These are phyloP conservation scores for Suillus placidus DNA, from an alignment of 768 basidiomycete species.

Conservation along the genomic window DNA sequence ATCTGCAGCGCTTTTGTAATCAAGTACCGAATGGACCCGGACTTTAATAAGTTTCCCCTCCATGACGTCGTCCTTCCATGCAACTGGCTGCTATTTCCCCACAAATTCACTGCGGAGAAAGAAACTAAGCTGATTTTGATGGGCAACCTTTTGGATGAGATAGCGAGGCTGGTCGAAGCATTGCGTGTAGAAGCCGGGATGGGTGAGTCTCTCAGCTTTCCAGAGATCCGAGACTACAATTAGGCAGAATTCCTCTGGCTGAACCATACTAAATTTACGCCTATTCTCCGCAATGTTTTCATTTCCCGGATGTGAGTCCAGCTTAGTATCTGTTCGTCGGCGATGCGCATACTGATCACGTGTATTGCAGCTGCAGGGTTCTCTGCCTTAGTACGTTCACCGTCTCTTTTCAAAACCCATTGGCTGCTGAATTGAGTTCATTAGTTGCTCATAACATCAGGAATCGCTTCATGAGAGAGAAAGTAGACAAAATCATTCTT, in stretches of 20 bases:
- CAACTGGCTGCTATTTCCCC: constrained; percentile 47
- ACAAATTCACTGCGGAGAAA: constrained; percentile 19
- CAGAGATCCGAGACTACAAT: neutral
- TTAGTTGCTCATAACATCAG: constrained; percentile 40
- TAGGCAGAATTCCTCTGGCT: constrained; percentile 8
- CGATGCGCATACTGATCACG: constrained; percentile 5
- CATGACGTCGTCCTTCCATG: constrained; percentile 56
- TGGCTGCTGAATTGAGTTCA: neutral
- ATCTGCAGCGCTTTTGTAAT: constrained; percentile 47
- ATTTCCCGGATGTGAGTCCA: constrained; percentile 50
- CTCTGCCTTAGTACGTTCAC: constrained; percentile 48
- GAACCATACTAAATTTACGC: constrained; percentile 17
- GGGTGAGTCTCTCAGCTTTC: constrained; percentile 24
- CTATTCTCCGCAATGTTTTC: constrained; percentile 39
- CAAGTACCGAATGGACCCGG: constrained; percentile 27
- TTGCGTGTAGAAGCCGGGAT: constrained; percentile 32
- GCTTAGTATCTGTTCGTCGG: neutral
- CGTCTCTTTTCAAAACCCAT: neutral
- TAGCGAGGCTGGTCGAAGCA: constrained; percentile 29
- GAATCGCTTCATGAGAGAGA: neutral
- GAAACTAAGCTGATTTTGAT: constrained; percentile 11
- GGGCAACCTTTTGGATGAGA: constrained; percentile 15
- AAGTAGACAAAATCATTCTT: constrained; percentile 16
- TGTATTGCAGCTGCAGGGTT: constrained; percentile 44
- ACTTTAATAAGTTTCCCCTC: constrained; percentile 21